Base-by-base conservation (phyloP, 163 green algal genomes). In the Chlorella variabilis region DNA sequence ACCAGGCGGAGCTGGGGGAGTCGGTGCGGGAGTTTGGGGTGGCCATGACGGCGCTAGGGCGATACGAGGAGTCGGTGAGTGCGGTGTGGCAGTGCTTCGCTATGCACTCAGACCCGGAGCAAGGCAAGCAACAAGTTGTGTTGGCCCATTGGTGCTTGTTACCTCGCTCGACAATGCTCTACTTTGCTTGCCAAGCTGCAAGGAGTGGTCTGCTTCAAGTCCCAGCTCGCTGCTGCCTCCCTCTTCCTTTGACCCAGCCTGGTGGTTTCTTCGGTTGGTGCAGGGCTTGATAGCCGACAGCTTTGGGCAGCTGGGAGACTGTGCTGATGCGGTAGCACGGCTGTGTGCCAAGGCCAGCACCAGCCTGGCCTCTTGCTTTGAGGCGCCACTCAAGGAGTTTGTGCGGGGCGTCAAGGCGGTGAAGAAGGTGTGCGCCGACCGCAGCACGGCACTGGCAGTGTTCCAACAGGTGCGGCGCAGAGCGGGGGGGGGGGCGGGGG, bases 11-110 rank as follows among this genome's bases (percentile, higher is more conserved):
- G 80, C 80, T 97, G 69, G 91, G 80, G 3, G 75, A 89, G 6
- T 91, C 93, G 25, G 71, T 95, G 66, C 71, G 84, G 23, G 92
- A 95, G 73, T 98, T 98, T 89, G 93, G 93, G 33, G 36, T 41
- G 23, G 76, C 81, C 42, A 78, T 92, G 79, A 71, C 58, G 1
- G 78, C 83, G 6, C 85, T 93, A 78, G 88, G 85, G 20, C 54
- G 59, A 61, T 77, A 83, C 71, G 45, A 67, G 66, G 69, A 87
- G 56, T 62, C 56, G 45, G 62, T 79, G 58, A 68, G 25, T 69
- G 13, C 48, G 2, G 38, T 54, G 8, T 29, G 33, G 27, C 4
- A 73, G 34, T 76, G 41, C 17, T n/a, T n/a, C n/a, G n/a, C n/a
- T n/a, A n/a, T n/a, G n/a, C n/a, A n/a, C n/a, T n/a, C n/a, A n/a